Evolutionary conservation across 75 land plant species (phyloP), one percentile per base, ranked within the genome.

Genomic region (Pseudotsuga menziesii): DNA sequence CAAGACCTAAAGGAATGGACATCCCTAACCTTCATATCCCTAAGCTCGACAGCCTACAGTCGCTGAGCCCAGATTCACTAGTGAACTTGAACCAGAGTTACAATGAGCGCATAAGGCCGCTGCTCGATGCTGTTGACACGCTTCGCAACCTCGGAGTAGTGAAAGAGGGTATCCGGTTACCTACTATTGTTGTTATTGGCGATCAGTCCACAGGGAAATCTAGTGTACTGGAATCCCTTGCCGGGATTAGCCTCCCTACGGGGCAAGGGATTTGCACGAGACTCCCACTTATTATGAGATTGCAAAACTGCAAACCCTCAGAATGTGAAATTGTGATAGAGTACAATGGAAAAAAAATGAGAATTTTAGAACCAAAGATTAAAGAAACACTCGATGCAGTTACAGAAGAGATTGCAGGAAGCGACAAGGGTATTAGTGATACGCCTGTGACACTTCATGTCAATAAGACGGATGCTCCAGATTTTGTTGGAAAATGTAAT

Each of bases 131-230:
- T 12, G 74, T 90, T 15, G 88, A 90, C 82, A 78, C 61, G 36
- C 85, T 90, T n/a, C 72, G 92, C 14, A 63, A 58, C 4, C 71
- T 88, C 23, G 73, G 78, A 3, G 77, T 90, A 55, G 83, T 74
- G 84, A 78, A 88, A 16, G 86, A 88, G 58, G 90, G 90, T 56
- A 88, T 90, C 41, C 84, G 83, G 61, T 76, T 90, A 0, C 90
- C 92, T 5, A 88, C 88, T 25, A 90, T 90, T 58, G 92, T 90
- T 23, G 88, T 88, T 17, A 84, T 90, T 19, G 92, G 90, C 19
- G 92, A 90, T 61, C 90, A 88, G 73, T 85, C 88, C 9, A 77
- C 82, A 17, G 92, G 92, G 20, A 90, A 90, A 78, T 83, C 88
- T 8, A 79, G 81, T 59, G 88, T 90, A 8, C 84, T 90, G 26